A percentile compares a stretch with the other conserved stretches of the same genome.
Evolutionary conservation across 2,329 filamentous ascomycete genomes (phyloP).

Genomic region (Pyricularia sp.): DNA sequence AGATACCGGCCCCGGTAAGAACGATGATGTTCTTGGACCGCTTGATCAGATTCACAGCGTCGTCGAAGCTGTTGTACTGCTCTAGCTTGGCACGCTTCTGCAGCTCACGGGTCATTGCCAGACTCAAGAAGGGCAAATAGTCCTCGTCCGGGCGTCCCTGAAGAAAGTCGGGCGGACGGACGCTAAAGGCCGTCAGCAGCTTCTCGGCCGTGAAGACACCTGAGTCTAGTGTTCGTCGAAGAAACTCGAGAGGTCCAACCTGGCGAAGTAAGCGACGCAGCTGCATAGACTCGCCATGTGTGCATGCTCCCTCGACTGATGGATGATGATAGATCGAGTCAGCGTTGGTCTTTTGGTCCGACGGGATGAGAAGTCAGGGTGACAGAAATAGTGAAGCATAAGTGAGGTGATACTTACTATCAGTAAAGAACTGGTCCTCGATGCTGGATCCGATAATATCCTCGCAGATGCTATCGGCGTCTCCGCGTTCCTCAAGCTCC

Average conservation of each 20-base stretch:
- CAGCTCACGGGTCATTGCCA: constrained; percentile 73
- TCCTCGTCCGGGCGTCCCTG: constrained; percentile 63
- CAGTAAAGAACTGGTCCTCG: constrained; percentile 35
- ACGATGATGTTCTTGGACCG: constrained; percentile 79
- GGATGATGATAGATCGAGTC: constrained; percentile 6
- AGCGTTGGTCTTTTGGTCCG: not conserved
- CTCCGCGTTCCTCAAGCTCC: constrained; percentile 6
- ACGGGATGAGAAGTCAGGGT: too few species aligned
- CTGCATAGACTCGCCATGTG: constrained; percentile 56
- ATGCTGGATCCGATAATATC: constrained; percentile 50
- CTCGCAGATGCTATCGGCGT: constrained; percentile 48
- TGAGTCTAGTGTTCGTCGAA: constrained; percentile 59
- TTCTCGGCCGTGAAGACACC: constrained; percentile 69
- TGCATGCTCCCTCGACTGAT: constrained; percentile 44
- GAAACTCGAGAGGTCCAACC: constrained; percentile 71
- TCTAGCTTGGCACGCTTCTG: constrained; percentile 71
- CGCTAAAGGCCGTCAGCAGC: constrained; percentile 76
- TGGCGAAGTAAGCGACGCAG: constrained; percentile 64
- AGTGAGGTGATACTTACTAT: constrained; percentile 28
- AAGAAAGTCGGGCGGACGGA: constrained; percentile 64
- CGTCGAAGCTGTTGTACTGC: constrained; percentile 76
- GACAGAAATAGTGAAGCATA: not conserved
- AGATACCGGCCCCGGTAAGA: constrained; percentile 92
- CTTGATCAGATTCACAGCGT: constrained; percentile 70
- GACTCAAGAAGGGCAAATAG: constrained; percentile 65